Evolutionary conservation across 768 basidiomycete species (phyloP).

Genomic region (Galerina marginata): DNA sequence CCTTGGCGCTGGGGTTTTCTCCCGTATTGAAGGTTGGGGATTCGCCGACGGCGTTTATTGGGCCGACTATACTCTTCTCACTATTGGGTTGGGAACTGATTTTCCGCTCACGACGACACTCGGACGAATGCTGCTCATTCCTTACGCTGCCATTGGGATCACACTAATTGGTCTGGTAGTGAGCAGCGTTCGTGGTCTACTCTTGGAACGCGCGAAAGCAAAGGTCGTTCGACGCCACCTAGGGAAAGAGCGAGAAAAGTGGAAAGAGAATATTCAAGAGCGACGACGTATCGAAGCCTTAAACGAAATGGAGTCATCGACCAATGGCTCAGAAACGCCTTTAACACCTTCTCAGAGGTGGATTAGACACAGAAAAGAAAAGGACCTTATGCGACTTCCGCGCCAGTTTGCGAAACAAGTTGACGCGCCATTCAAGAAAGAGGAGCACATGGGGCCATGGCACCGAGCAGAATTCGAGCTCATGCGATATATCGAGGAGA

Average conservation of each 20-base stretch:
- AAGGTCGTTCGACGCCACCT: conserved; percentile 39
- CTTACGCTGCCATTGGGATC: conserved; percentile 44
- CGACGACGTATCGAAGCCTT: not conserved
- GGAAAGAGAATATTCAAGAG: conserved; percentile 20
- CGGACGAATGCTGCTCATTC: conserved; percentile 39
- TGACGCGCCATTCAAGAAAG: conserved; percentile 19
- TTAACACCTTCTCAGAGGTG: not conserved
- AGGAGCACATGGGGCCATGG: conserved; percentile 31
- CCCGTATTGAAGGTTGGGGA: conserved; percentile 39
- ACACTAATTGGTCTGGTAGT: conserved; percentile 44
- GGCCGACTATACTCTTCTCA: conserved; percentile 49
- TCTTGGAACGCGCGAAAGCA: conserved; percentile 42
- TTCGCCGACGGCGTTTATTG: conserved; percentile 47
- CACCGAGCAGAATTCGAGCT: conserved; percentile 41
- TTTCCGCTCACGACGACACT: conserved; percentile 36
- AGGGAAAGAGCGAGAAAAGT: conserved; percentile 36
- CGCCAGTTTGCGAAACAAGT: conserved; percentile 8
- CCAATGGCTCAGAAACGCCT: not conserved
- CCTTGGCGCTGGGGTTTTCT: conserved; percentile 43
- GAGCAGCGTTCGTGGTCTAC: conserved; percentile 41
- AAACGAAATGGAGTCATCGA: not conserved
- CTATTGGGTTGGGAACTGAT: conserved; percentile 46
- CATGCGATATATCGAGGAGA: conserved; percentile 39
- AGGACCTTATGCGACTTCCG: conserved; percentile 10
- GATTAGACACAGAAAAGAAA: not conserved